Conservation (phyloP, 2,329 filamentous ascomycete species). For the Trichoderma gracile region DNA sequence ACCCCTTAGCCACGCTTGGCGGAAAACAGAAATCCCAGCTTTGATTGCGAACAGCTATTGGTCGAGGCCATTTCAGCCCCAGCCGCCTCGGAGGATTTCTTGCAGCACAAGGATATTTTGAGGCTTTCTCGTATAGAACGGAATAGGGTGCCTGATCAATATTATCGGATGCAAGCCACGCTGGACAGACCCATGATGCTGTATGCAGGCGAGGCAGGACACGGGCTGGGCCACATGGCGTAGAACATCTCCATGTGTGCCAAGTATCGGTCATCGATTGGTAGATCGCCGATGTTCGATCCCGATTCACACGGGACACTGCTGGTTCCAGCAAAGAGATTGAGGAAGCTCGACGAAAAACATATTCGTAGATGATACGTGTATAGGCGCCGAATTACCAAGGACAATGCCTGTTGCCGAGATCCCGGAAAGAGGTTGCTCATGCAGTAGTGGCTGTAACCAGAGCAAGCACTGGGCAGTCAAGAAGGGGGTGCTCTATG, state of each 20-base stretch:
- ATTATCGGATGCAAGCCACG: neutral
- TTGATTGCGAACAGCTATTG: neutral
- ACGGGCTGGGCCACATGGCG: neutral
- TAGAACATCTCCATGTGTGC: neutral
- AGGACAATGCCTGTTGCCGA: no score
- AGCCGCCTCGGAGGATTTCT: neutral
- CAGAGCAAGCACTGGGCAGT: neutral
- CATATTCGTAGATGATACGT: neutral
- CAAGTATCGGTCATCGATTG: neutral
- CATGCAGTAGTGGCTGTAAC: neutral
- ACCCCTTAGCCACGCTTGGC: neutral
- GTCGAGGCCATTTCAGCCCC: neutral
- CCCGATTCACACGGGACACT: neutral
- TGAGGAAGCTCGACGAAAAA: neutral
- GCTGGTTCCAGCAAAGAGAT: neutral
- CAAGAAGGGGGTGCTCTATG: neutral
- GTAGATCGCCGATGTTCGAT: neutral
- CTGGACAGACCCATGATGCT: neutral
- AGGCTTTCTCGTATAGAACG: slow-evolving; percentile 2
- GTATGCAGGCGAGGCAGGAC: no score
- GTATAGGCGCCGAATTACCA: neutral
- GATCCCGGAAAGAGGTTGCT: neutral
- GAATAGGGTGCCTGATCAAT: neutral
- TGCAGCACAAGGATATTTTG: neutral
- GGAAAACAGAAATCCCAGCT: neutral